phyloP scores from a whole-genome alignment of 495 filamentous ascomycete species.

The Aspergillus cristatus region DNA sequence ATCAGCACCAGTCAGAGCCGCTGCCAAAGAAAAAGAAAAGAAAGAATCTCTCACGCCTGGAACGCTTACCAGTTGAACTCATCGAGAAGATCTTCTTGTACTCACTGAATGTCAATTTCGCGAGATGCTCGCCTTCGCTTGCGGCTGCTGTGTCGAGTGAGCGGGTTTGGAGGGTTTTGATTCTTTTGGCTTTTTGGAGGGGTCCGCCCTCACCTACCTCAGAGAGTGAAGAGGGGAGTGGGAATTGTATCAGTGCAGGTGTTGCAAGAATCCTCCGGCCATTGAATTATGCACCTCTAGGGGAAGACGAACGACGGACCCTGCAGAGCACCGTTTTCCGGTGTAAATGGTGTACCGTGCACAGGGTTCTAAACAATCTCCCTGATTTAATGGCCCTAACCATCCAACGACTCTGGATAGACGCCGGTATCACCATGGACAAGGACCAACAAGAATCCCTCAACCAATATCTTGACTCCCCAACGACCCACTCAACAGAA shows the following conservation, averaged over 20 bases:
- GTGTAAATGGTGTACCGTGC: constrained; percentile 31
- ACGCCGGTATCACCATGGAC: constrained; percentile 18
- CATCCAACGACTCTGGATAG: constrained; percentile 26
- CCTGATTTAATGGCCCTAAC: constrained; percentile 25
- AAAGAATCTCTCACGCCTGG: constrained; percentile 29
- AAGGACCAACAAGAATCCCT: constrained; percentile 11
- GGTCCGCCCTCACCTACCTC: constrained; percentile 7
- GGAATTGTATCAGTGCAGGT: neutral
- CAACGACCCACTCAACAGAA: neutral
- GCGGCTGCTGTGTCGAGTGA: constrained; percentile 32
- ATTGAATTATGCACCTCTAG: constrained; percentile 21
- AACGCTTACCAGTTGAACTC: constrained; percentile 44
- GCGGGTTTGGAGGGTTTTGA: constrained; percentile 29
- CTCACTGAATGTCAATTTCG: constrained; percentile 38
- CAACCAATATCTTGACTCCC: constrained; percentile 10
- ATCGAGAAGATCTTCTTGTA: constrained; percentile 46
- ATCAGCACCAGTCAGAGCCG: too few species aligned
- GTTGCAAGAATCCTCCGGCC: constrained; percentile 24
- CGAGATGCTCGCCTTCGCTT: constrained; percentile 31
- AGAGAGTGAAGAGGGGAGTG: constrained; percentile 1
- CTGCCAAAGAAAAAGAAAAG: constrained; percentile 2
- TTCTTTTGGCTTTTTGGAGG: constrained; percentile 33
- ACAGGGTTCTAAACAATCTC: constrained; percentile 20
- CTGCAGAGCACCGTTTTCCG: constrained; percentile 27
- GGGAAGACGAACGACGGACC: constrained; percentile 9